phyloP scores from a whole-genome alignment of 805 yeast genomes.

The Candida broadrunensis region DNA sequence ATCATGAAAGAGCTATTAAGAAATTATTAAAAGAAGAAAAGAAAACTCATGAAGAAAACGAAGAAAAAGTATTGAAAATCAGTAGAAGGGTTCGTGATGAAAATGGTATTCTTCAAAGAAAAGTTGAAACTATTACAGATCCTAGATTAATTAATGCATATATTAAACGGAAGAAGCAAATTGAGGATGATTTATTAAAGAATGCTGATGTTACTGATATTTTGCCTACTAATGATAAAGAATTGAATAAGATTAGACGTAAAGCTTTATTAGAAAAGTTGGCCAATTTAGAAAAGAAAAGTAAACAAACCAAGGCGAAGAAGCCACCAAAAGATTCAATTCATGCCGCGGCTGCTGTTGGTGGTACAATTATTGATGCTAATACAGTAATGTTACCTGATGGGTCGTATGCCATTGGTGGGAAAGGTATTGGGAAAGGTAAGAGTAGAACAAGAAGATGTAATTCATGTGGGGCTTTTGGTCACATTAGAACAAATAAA shows the following conservation, averaged over 20 bases:
- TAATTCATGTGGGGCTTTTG: constrained; percentile 92
- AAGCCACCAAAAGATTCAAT: constrained; percentile 32
- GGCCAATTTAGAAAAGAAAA: constrained; percentile 75
- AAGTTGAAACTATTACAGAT: constrained; percentile 73
- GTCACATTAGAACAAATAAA: constrained; percentile 90
- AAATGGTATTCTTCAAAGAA: constrained; percentile 82
- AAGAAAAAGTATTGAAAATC: constrained; percentile 42
- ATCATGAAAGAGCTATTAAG: constrained; percentile 29
- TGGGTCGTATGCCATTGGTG: constrained; percentile 47
- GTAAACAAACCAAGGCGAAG: constrained; percentile 31
- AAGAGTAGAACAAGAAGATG: constrained; percentile 78
- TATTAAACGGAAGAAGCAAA: constrained; percentile 63
- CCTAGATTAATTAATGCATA: constrained; percentile 87
- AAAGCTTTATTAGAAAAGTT: constrained; percentile 78
- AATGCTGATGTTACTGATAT: constrained; percentile 72
- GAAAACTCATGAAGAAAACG: constrained; percentile 16
- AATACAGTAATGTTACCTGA: constrained; percentile 43
- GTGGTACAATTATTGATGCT: constrained; percentile 41
- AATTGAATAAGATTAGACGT: constrained; percentile 72
- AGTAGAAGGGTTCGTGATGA: constrained; percentile 79
- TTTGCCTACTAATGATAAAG: constrained; percentile 77
- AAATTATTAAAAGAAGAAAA: constrained; percentile 32
- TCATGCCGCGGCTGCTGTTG: constrained; percentile 41
- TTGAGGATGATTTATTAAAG: constrained; percentile 50
- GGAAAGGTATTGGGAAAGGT: constrained; percentile 72